Conservation (phyloP, 1,284 basidiomycete genomes). For the Ustilago tritici region DNA sequence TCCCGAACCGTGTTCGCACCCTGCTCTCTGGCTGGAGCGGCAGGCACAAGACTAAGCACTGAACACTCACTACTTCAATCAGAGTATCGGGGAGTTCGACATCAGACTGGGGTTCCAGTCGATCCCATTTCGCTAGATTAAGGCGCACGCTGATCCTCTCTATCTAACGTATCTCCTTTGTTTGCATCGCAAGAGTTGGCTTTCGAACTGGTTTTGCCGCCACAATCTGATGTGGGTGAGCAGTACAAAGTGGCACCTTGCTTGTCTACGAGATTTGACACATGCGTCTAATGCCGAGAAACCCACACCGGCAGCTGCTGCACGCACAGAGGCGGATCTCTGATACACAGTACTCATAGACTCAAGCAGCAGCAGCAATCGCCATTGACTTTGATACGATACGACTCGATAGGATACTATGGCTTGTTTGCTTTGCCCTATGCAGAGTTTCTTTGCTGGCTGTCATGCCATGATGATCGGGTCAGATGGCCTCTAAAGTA, state of each 20-base stretch:
- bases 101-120: neutral
- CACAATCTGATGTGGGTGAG: neutral
- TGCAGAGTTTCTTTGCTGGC: neutral
- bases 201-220: neutral
- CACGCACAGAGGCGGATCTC: no score
- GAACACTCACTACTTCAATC: neutral
- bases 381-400: no score
- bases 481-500: neutral
- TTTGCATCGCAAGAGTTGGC: neutral
- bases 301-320: neutral
- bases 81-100: neutral
- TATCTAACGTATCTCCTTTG: neutral
- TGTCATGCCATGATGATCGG: neutral
- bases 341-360: neutral
- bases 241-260: neutral
- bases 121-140: neutral
- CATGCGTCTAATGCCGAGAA: neutral
- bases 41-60: neutral
- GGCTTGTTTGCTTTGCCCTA: neutral
- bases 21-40: neutral
- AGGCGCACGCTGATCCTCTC: neutral
- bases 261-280: neutral
- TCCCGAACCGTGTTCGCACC: neutral
- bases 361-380: no score
- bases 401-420: neutral